Conservation (phyloP, 805 yeast genomes). For the Candida ortonii region DNA sequence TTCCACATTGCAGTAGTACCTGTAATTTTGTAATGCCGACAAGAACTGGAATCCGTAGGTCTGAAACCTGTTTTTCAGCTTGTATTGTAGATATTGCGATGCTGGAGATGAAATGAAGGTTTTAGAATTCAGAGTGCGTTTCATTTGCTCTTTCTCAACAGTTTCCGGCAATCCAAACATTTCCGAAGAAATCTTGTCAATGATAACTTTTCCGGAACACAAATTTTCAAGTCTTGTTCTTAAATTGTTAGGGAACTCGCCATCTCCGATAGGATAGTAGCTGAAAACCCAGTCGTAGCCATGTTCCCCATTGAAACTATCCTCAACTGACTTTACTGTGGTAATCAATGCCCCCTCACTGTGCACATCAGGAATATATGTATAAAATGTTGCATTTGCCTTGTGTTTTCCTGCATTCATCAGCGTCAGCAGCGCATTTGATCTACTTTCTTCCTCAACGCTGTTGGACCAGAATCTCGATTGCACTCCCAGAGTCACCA, state of each 20-base stretch:
- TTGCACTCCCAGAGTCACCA: no score
- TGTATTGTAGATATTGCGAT: conserved; percentile 41
- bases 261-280: conserved; percentile 46
- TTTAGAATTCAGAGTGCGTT: conserved; percentile 40
- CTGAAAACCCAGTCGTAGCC: conserved; percentile 90
- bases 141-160: conserved; percentile 56
- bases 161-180: conserved; percentile 67
- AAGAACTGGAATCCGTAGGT: conserved; percentile 43
- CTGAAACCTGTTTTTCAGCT: conserved; percentile 57
- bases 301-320: conserved; percentile 70
- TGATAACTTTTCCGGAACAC: conserved; percentile 67
- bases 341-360: conserved; percentile 13
- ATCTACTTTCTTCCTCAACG: no score
- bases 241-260: conserved; percentile 63
- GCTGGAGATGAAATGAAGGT: conserved; percentile 24
- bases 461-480: no score
- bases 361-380: conserved; percentile 20
- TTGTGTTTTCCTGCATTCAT: no score
- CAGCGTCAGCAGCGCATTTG: no score
- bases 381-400: conserved; percentile 24
- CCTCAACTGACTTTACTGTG: conserved; percentile 59
- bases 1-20: conserved; percentile 58
- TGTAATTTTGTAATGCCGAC: conserved; percentile 41
- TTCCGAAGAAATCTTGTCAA: conserved; percentile 52
- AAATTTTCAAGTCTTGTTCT: conserved; percentile 55